Conservation (phyloP, 306 rosid genomes). For the cucumber (Cucumis sativus) region Cucumber_9930_V3 NC_026657.2:24443001-24443500, state of each 20-base stretch:
- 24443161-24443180: not conserved
- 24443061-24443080: not conserved
- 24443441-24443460: not conserved
- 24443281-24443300: conserved; percentile 83
- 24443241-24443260: conserved; percentile 78
- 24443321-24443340: conserved; percentile 89
- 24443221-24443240: conserved; percentile 2
- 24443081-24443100: not conserved
- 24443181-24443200: not conserved
- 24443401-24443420: not conserved
- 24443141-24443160: not conserved
- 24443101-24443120: not conserved
- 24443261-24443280: conserved; percentile 80
- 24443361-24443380: not conserved
- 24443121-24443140: not conserved
- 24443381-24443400: not conserved
- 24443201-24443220: not conserved
- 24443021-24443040: not conserved
- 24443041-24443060: not conserved
- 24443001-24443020: not conserved
- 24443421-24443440: not conserved
- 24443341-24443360: conserved; percentile 62
- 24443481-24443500: not conserved
- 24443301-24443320: conserved; percentile 89
- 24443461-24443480: not conserved